phyloP scores from a whole-genome alignment of 2,329 filamentous ascomycete species.

The Moelleriella libera region DNA sequence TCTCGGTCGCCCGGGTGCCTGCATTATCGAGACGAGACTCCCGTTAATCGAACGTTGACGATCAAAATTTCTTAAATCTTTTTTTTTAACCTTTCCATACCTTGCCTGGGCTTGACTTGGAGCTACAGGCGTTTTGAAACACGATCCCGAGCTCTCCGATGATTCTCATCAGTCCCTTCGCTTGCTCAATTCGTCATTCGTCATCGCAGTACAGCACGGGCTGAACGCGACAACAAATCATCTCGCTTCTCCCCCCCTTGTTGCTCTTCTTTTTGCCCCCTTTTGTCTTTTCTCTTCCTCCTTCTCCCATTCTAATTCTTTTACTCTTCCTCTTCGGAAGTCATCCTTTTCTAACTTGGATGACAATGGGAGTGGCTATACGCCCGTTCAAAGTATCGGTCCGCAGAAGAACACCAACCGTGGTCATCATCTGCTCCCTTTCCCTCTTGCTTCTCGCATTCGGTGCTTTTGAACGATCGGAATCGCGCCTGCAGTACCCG shows the following conservation, averaged over 20 bases:
- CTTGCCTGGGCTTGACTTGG: too few species aligned
- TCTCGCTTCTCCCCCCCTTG: background rate
- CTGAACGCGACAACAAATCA: too few species aligned
- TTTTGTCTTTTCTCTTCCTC: background rate
- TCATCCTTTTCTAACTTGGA: background rate
- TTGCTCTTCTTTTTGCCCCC: background rate
- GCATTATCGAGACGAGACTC: too few species aligned
- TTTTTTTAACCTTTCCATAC: too few species aligned
- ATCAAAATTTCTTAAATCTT: too few species aligned
- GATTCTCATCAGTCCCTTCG: background rate
- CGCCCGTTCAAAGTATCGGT: conserved; percentile 3
- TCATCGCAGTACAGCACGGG: too few species aligned
- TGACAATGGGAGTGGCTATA: conserved; percentile 4
- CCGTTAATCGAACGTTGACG: too few species aligned
- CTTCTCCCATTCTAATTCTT: background rate
- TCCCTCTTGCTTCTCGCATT: conserved; percentile 2
- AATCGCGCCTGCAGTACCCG: conserved; percentile 4
- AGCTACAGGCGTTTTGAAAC: too few species aligned
- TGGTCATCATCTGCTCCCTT: background rate
- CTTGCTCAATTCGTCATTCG: background rate
- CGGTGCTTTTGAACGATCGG: conserved; percentile 3
- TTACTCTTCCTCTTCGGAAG: background rate
- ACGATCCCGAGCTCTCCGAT: background rate
- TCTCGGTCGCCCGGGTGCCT: too few species aligned
- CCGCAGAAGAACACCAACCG: conserved; percentile 1